These are phyloP conservation scores for Umbelopsis isabellina DNA, from an alignment of 192 early-diverging fungal species.

Conservation along the genomic window DNA sequence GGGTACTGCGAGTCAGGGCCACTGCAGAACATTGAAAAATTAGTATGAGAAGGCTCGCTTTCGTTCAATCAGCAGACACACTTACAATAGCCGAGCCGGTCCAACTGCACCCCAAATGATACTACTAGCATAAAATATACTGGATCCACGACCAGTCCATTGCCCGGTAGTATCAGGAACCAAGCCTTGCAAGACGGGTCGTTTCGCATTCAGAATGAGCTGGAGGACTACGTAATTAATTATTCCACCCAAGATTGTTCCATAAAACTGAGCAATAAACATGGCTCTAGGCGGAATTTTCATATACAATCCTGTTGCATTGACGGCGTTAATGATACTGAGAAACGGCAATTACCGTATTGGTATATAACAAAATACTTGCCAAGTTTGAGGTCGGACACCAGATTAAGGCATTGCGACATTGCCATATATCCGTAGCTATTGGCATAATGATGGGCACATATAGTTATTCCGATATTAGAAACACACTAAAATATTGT, in stretches of 20 bases:
- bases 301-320: constrained; percentile 59
- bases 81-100: background rate
- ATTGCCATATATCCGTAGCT: constrained; percentile 29
- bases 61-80: background rate
- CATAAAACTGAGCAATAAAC: constrained; percentile 62
- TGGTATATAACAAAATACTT: constrained; percentile 41
- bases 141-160: constrained; percentile 38
- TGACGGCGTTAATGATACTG: no score
- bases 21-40: constrained; percentile 23
- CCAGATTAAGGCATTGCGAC: constrained; percentile 62
- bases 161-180: constrained; percentile 40
- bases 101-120: constrained; percentile 49
- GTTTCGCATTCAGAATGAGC: background rate
- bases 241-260: constrained; percentile 51
- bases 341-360: background rate
- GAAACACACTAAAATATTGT: background rate
- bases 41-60: background rate
- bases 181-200: constrained; percentile 15
- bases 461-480: background rate
- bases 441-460: background rate
- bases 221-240: constrained; percentile 40
- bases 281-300: constrained; percentile 70
- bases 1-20: constrained; percentile 45
- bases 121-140: constrained; percentile 35
- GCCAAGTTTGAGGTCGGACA: constrained; percentile 59